Conservation (phyloP, 176 grass and related monocot genomes). For the Musa troglodytarum region DNA sequence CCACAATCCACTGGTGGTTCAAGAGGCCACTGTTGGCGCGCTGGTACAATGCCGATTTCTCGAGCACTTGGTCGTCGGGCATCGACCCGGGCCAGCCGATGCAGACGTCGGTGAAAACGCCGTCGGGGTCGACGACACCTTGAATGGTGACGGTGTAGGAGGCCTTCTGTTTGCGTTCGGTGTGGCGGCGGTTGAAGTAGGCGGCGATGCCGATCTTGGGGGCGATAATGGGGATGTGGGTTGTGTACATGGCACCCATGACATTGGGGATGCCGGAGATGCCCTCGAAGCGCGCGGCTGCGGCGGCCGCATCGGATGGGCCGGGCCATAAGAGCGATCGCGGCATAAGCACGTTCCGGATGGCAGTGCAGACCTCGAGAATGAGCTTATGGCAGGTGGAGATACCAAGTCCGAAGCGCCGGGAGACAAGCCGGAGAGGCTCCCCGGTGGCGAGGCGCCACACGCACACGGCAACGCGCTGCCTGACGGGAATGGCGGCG, state of each 20-base stretch:
- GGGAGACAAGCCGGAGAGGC: slow-evolving; percentile 42
- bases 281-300: slow-evolving; percentile 23
- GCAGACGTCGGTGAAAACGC: slow-evolving; percentile 68
- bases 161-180: slow-evolving; percentile 60
- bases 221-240: slow-evolving; percentile 52
- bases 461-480: slow-evolving; percentile 53
- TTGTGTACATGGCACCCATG: too few species aligned
- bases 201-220: slow-evolving; percentile 50
- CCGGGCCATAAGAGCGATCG: slow-evolving; percentile 48
- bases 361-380: slow-evolving; percentile 65
- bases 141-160: slow-evolving; percentile 66
- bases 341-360: slow-evolving; percentile 57
- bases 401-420: slow-evolving; percentile 32
- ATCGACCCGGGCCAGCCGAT: slow-evolving; percentile 51
- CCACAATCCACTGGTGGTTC: slow-evolving; percentile 43
- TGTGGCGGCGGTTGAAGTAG: slow-evolving; percentile 74
- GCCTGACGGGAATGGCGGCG: too few species aligned
- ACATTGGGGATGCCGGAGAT: slow-evolving; percentile 30
- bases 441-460: slow-evolving; percentile 68
- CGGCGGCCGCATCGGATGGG: slow-evolving; percentile 1
- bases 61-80: slow-evolving; percentile 48
- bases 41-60: slow-evolving; percentile 45
- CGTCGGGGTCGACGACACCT: slow-evolving; percentile 1
- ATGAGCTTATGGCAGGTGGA: slow-evolving; percentile 61
- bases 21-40: slow-evolving; percentile 33